Percentiles rank a stretch among this genome's conserved stretches.
Evolutionary conservation across 768 basidiomycete species (phyloP).

Genomic region (Leccinum arenicola): DNA sequence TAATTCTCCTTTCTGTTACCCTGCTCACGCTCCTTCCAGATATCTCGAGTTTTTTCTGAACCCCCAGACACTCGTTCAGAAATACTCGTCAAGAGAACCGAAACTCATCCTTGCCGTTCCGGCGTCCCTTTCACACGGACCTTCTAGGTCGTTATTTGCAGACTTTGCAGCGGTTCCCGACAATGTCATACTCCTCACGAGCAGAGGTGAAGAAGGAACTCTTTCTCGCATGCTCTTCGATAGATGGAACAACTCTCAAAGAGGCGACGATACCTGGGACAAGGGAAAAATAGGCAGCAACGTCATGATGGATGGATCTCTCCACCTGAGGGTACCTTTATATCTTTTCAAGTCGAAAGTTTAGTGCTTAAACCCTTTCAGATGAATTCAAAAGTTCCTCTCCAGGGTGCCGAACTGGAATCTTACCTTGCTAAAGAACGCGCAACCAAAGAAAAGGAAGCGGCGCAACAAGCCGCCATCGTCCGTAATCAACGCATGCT

Average conservation of each 20-base stretch:
- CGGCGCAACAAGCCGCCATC: slow-evolving; percentile 79
- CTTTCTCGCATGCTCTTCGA: slow-evolving; percentile 78
- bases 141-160: slow-evolving; percentile 81
- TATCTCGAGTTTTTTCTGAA: slow-evolving; percentile 90
- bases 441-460: slow-evolving; percentile 75
- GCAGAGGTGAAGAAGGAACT: slow-evolving; percentile 75
- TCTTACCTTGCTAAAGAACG: slow-evolving; percentile 74
- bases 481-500: slow-evolving; percentile 84
- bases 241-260: slow-evolving; percentile 81
- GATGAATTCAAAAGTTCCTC: slow-evolving; percentile 87
- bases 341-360: neutral
- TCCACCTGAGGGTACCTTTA: slow-evolving; percentile 60
- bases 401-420: slow-evolving; percentile 87
- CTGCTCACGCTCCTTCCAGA: slow-evolving; percentile 39
- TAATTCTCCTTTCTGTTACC: neutral
- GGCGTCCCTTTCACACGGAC: slow-evolving; percentile 88
- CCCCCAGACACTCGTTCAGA: slow-evolving; percentile 74
- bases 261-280: slow-evolving; percentile 82
- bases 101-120: slow-evolving; percentile 95
- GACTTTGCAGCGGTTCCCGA: slow-evolving; percentile 81
- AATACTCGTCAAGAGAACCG: slow-evolving; percentile 82
- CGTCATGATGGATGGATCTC: slow-evolving; percentile 71
- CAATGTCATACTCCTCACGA: slow-evolving; percentile 86
- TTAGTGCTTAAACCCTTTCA: slow-evolving; percentile 28
- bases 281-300: slow-evolving; percentile 85